Base-by-base conservation (phyloP, 169 alveolate genomes). In the Plasmodium berghei region DNA sequence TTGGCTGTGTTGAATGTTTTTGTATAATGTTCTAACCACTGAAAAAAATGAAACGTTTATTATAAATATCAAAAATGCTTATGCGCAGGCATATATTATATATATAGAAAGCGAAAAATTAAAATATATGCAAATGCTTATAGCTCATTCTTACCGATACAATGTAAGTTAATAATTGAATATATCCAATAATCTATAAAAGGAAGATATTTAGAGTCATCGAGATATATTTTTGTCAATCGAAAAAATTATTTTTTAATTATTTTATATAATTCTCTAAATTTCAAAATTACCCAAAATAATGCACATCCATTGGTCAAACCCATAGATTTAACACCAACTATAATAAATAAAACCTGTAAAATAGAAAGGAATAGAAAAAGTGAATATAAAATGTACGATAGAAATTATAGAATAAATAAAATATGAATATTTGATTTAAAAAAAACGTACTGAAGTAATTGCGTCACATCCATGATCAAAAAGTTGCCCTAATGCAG, bases 391-490 rank as follows among this genome's bases (percentile, higher is more conserved):
- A 14, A 42, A 28, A 42, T 22, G 55, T 55, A 72, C 24, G 18
- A 49, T 26, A 72, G 49, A 45, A 59, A 34, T 18, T 24, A 40
- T 9, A 34, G 16, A 56, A 46, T n/a, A 55, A 71, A 73, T 62
- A 28, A 52, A 14, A 64, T 4, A 69, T 22, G 66, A 22, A 40
- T 34, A 72, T 34, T 34, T 34, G 46, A 71, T n/a, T 42, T 58
- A 34, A 18, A 1, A 46, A 28, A 18, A 16, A 22, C 88, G 22
- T 52, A 72, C 80, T 77, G 96, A 59, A 54, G 95, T 87, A 34
- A 95, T 80, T 16, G 96, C 87, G 88, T 96, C 97, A 72, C 97
- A 94, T 24, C 98, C 98, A 77, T 97, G 98, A 88, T 97, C 98
- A 73, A 96, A 92, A 24, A 97, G 89, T 90, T 95, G 96, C 42